Evolutionary conservation across 139 green algal species (phyloP).

Genomic region (Micractinium sp.): DNA sequence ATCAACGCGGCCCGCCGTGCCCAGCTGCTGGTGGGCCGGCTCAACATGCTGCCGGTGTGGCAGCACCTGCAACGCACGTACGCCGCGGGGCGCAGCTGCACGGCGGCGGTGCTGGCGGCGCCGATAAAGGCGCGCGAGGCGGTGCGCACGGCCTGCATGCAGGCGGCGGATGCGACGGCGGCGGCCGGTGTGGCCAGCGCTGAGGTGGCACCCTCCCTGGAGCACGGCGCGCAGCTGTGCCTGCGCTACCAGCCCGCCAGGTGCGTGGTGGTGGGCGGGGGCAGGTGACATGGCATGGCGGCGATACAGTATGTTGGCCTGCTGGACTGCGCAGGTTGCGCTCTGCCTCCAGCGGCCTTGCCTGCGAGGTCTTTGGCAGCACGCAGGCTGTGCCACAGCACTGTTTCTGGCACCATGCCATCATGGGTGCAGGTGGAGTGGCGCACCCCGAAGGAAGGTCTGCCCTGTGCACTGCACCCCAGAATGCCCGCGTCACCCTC

Average conservation of each 20-base stretch:
- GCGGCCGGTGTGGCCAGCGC: neutral
- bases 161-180: neutral
- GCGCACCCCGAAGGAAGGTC: no score
- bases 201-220: neutral
- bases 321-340: no score
- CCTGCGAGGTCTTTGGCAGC: no score
- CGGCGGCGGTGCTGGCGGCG: slow-evolving; percentile 1
- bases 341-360: no score
- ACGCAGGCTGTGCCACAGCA: no score
- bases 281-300: no score
- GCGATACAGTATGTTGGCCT: no score
- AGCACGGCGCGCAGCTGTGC: slow-evolving; percentile 3
- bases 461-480: neutral
- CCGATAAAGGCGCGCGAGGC: neutral
- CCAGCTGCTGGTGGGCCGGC: neutral
- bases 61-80: neutral
- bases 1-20: neutral
- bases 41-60: neutral
- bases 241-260: slow-evolving; percentile 12
- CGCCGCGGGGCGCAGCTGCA: neutral
- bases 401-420: neutral
- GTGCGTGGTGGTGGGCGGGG: neutral
- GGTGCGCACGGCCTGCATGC: neutral
- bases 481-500: neutral
- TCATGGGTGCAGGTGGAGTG: no score